Evolutionary conservation across 2,329 filamentous ascomycete genomes (phyloP), one percentile per base, ranked within the genome.

Genomic region (Aspergillus flavus): DNA sequence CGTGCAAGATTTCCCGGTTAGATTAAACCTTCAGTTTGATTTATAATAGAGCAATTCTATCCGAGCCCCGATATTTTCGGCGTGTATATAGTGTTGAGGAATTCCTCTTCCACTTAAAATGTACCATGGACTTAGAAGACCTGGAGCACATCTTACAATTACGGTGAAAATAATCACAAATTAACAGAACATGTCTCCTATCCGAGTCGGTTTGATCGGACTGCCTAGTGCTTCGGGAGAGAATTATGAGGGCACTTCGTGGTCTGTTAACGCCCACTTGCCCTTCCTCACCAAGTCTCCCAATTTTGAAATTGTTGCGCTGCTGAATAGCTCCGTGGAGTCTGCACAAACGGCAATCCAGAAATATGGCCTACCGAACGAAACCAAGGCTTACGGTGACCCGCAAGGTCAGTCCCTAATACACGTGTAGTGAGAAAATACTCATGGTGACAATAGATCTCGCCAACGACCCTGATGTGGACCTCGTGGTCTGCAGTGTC

Each of bases 401-500:
- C 80, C 85, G 0, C 75, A 81, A 28, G 64, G 64, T 65, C 3
- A n/a, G 69, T 63, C 57, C 41, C 0, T 3, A 16, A 26, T 41
- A 4, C 21, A 7, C 2, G 1, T 10, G 6, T 11, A 39, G 7
- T 9, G 12, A 19, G 26, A 14, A 16, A 7, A 41, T 55, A 39
- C 11, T 36, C 2, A 58, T 43, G 34, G 41, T 26, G 62, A 48
- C 59, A 48, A 21, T 53, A 53, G 75, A 77, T 0, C 73, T 88
- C 0, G 84, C 85, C 0, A 73, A 75, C 0, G 85, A 87, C 61
- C 68, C 76, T 0, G 75, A 83, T 11, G 75, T 88, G 10, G 83
- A 88, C 14, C 75, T 89, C 0, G 83, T 89, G 1, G 83, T 83
- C 64, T 67, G 61, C 54, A 79, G 73, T 48, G 87, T 85, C 0